These are phyloP conservation scores for Akanthomyces lecanii DNA, from an alignment of 2,329 filamentous ascomycete species.

Conservation along the genomic window DNA sequence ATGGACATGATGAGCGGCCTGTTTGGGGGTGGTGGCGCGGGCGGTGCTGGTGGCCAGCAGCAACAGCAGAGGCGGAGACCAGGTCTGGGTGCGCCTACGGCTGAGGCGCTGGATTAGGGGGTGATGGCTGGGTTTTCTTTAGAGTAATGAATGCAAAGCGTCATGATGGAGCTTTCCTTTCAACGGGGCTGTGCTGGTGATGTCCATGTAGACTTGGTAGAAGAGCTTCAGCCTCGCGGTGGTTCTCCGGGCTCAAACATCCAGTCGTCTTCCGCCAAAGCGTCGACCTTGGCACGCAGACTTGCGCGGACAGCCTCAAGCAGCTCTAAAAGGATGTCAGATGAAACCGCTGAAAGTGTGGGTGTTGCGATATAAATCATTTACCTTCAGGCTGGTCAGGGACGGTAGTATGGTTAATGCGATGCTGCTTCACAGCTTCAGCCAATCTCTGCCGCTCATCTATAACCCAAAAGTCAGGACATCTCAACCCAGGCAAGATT, in stretches of 20 bases:
- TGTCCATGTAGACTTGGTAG: slow-evolving; percentile 9
- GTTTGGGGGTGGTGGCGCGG: slow-evolving; percentile 68
- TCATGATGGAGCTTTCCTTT: not conserved
- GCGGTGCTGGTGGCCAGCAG: slow-evolving; percentile 42
- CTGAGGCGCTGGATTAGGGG: slow-evolving; percentile 55
- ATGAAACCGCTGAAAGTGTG: not conserved
- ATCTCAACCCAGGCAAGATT: not conserved
- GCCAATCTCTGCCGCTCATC: slow-evolving; percentile 57
- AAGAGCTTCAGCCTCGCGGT: slow-evolving; percentile 30
- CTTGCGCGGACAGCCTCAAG: slow-evolving; percentile 66
- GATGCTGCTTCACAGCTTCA: slow-evolving; percentile 59
- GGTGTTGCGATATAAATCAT: slow-evolving; percentile 21
- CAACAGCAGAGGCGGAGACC: slow-evolving; percentile 33
- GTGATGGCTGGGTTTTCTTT: not conserved
- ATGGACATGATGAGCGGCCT: slow-evolving; percentile 98
- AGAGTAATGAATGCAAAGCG: slow-evolving; percentile 17
- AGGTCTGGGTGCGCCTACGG: slow-evolving; percentile 41
- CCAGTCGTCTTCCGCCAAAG: slow-evolving; percentile 80
- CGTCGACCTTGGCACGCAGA: slow-evolving; percentile 66
- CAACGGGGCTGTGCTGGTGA: not conserved
- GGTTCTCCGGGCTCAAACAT: slow-evolving; percentile 75
- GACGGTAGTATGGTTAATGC: slow-evolving; percentile 49
- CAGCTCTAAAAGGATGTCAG: slow-evolving; percentile 49
- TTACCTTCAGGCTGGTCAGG: slow-evolving; percentile 64
- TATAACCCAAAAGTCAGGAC: slow-evolving; percentile 25